A percentile compares a stretch with the other conserved stretches of the same genome.
Evolutionary conservation across 768 basidiomycete genomes (phyloP).

Genomic region (Mycena capillaripes): DNA sequence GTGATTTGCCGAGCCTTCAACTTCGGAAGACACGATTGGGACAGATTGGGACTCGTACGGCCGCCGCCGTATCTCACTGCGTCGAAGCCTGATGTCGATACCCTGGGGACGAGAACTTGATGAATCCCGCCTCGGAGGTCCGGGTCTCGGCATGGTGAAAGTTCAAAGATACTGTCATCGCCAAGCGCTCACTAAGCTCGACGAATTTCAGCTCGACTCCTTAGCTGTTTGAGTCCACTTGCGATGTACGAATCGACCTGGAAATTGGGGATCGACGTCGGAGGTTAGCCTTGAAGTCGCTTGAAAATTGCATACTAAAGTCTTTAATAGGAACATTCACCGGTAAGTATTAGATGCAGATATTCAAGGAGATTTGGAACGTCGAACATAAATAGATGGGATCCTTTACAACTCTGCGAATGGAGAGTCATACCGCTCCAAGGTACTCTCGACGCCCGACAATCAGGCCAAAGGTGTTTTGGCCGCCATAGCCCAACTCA

Average conservation of each 20-base stretch:
- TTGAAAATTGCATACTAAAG: not conserved
- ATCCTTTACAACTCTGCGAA: slow-evolving; percentile 42
- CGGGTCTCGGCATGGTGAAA: not conserved
- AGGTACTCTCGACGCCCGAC: slow-evolving; percentile 45
- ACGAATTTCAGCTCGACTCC: not conserved
- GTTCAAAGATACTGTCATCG: no score
- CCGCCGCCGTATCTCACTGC: not conserved
- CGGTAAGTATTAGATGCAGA: slow-evolving; percentile 12
- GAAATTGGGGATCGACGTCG: slow-evolving; percentile 47
- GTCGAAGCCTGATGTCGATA: not conserved
- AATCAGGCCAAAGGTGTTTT: slow-evolving; percentile 47
- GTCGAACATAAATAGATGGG: slow-evolving; percentile 37
- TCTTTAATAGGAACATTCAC: slow-evolving; percentile 31
- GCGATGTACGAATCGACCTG: slow-evolving; percentile 36
- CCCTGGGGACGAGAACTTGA: not conserved
- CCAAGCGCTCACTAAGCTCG: no score
- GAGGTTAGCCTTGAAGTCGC: slow-evolving; percentile 28
- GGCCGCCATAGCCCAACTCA: slow-evolving; percentile 39
- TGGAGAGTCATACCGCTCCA: slow-evolving; percentile 43
- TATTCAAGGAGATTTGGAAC: not conserved
- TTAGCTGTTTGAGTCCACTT: not conserved
- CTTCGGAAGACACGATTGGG: no score
- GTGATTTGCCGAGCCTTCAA: no score
- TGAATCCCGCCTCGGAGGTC: not conserved
- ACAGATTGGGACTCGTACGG: not conserved